phyloP scores from a whole-genome alignment of 2,329 filamentous ascomycete species.

The Claviceps sp. region DNA sequence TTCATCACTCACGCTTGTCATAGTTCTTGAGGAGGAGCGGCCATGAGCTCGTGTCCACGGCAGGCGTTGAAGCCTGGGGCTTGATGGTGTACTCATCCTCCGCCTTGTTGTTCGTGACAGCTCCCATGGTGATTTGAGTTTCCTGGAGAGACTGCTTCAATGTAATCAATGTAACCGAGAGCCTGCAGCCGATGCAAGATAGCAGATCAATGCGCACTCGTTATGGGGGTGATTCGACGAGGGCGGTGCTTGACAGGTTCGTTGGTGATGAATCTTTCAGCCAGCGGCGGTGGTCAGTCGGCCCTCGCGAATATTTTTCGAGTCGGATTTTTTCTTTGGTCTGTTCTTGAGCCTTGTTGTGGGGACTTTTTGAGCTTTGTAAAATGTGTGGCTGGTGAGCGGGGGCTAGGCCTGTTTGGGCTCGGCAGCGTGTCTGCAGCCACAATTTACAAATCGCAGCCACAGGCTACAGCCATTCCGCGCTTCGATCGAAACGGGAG shows the following conservation, averaged over 20 bases:
- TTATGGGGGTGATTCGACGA: constrained; percentile 10
- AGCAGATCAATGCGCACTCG: constrained; percentile 7
- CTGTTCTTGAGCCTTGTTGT: constrained; percentile 4
- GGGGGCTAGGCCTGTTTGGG: constrained; percentile 3
- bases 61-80: constrained; percentile 68
- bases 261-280: constrained; percentile 4
- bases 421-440: constrained; percentile 2
- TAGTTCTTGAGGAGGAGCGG: constrained; percentile 94
- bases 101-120: constrained; percentile 23
- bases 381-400: constrained; percentile 6
- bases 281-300: constrained; percentile 4
- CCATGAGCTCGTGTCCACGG: constrained; percentile 78
- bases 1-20: constrained; percentile 58
- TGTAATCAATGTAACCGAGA: constrained; percentile 5
- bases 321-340: constrained; percentile 10
- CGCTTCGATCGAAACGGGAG: too few species aligned
- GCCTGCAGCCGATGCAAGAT: constrained; percentile 5
- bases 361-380: constrained; percentile 8
- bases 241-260: constrained; percentile 9
- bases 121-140: constrained; percentile 30
- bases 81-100: constrained; percentile 80
- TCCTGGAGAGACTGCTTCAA: not conserved
- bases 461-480: not conserved
- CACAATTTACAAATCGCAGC: constrained; percentile 3
- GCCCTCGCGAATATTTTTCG: constrained; percentile 4